Conservation (phyloP, 331 rosid species). For the Spiraea crenata region DNA sequence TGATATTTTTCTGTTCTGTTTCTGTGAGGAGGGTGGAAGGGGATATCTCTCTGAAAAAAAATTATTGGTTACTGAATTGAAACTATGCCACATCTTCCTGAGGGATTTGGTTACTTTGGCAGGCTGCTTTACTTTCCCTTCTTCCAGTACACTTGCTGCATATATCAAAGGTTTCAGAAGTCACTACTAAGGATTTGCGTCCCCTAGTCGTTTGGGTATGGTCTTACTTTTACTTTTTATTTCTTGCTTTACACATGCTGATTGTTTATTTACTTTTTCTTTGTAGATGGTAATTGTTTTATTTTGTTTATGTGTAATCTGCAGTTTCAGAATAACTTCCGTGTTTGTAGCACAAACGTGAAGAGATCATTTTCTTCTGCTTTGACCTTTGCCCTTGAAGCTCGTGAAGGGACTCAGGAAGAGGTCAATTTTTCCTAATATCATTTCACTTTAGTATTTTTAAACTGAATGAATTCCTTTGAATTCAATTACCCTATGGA, state of each 20-base stretch:
- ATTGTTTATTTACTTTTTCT: not conserved
- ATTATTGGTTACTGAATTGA: not conserved
- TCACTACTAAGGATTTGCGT: constrained; percentile 53
- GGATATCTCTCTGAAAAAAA: not conserved
- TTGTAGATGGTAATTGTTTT: constrained; percentile 14
- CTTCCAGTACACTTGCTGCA: constrained; percentile 64
- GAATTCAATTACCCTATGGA: constrained; percentile 12
- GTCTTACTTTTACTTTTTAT: constrained; percentile 23
- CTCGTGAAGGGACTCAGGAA: constrained; percentile 78
- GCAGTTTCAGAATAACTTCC: constrained; percentile 82
- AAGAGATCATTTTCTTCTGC: constrained; percentile 40
- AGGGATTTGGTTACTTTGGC: constrained; percentile 41
- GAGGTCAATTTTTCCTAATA: constrained; percentile 50
- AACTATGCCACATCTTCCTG: constrained; percentile 6
- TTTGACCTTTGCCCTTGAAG: constrained; percentile 54
- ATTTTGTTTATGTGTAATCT: constrained; percentile 27
- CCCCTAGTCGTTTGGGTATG: constrained; percentile 84
- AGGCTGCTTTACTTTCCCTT: constrained; percentile 88
- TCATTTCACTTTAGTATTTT: not conserved
- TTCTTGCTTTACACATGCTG: constrained; percentile 15
- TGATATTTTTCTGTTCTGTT: not conserved
- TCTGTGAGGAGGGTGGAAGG: constrained; percentile 10
- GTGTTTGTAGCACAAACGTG: constrained; percentile 42
- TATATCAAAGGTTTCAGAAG: constrained; percentile 46
- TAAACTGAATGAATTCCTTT: not conserved